Percentiles rank a stretch among this genome's conserved stretches.
Evolutionary conservation across 306 rosid genomes (phyloP).

Genomic region (Boehmeria nivea): DNA sequence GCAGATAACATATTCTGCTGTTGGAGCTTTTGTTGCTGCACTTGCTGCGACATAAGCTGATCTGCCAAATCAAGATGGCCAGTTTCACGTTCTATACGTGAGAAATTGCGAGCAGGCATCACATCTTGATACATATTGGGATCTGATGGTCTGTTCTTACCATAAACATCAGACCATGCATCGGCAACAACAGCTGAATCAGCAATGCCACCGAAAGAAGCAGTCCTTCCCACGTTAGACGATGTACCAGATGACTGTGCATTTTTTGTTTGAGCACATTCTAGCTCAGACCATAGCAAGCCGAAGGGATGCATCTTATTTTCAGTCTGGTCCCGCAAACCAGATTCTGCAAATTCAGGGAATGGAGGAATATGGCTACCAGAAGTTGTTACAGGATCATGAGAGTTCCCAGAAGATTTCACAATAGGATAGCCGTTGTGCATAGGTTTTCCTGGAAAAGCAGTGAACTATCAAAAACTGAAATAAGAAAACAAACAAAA

Average conservation of each 20-base stretch:
- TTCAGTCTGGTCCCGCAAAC: slow-evolving; percentile 33
- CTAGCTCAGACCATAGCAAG: slow-evolving; percentile 56
- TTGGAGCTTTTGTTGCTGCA: slow-evolving; percentile 49
- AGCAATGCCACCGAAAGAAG: slow-evolving; percentile 30
- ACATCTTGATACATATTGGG: slow-evolving; percentile 33
- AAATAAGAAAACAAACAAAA: no score
- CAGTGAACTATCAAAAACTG: slow-evolving; percentile 1
- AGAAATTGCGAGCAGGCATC: slow-evolving; percentile 22
- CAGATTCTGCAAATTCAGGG: slow-evolving; percentile 32
- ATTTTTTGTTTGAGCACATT: slow-evolving; percentile 31
- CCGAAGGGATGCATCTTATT: slow-evolving; percentile 55
- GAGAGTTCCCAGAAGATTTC: slow-evolving; percentile 25
- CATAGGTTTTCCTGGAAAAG: slow-evolving; percentile 4
- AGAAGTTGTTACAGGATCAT: slow-evolving; percentile 23
- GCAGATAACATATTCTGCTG: slow-evolving; percentile 36
- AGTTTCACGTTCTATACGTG: slow-evolving; percentile 39
- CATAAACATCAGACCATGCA: slow-evolving; percentile 38
- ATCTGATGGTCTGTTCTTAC: slow-evolving; percentile 35
- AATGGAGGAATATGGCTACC: slow-evolving; percentile 20
- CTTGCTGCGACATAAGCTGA: slow-evolving; percentile 40
- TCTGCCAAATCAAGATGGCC: slow-evolving; percentile 46
- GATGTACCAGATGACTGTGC: slow-evolving; percentile 25
- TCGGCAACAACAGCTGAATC: slow-evolving; percentile 36
- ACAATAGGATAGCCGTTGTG: slow-evolving; percentile 24
- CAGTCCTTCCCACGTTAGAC: slow-evolving; percentile 29